Conservation (phyloP, 2,329 filamentous ascomycete species). For the Alternaria alternata region DNA sequence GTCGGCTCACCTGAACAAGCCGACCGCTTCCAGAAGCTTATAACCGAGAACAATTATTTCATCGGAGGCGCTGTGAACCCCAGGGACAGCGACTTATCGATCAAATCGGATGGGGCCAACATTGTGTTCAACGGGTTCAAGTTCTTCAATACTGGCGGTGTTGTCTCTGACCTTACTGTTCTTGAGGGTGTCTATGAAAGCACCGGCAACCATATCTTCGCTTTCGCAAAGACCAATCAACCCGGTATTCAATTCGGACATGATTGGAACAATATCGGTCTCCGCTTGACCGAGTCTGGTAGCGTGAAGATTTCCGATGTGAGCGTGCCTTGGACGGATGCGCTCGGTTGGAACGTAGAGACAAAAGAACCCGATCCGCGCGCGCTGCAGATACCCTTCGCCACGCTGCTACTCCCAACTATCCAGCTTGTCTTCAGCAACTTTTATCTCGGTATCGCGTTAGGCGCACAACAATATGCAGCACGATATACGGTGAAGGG, state of each 20-base stretch:
- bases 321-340: conserved; percentile 66
- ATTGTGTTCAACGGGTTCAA: conserved; percentile 70
- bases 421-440: conserved; percentile 73
- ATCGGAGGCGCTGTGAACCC: conserved; percentile 72
- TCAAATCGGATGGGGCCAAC: conserved; percentile 62
- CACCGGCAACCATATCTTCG: conserved; percentile 69
- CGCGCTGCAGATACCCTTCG: conserved; percentile 63
- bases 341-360: conserved; percentile 65
- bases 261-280: conserved; percentile 71
- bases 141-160: conserved; percentile 73
- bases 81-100: conserved; percentile 67
- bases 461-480: conserved; percentile 65
- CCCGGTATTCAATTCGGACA: conserved; percentile 65
- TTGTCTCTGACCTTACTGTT: conserved; percentile 71
- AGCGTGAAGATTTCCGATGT: conserved; percentile 68
- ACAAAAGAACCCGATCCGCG: conserved; percentile 61
- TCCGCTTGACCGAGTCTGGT: conserved; percentile 70
- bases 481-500: conserved; percentile 63
- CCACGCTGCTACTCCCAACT: conserved; percentile 66
- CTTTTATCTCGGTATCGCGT: conserved; percentile 70
- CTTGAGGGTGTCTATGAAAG: conserved; percentile 69
- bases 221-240: conserved; percentile 66
- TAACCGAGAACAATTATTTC: conserved; percentile 71
- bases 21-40: conserved; percentile 64
- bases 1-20: conserved; percentile 68